Evolutionary conservation across 2,329 filamentous ascomycete genomes (phyloP).

Genomic region (Karstenula rhodostoma): DNA sequence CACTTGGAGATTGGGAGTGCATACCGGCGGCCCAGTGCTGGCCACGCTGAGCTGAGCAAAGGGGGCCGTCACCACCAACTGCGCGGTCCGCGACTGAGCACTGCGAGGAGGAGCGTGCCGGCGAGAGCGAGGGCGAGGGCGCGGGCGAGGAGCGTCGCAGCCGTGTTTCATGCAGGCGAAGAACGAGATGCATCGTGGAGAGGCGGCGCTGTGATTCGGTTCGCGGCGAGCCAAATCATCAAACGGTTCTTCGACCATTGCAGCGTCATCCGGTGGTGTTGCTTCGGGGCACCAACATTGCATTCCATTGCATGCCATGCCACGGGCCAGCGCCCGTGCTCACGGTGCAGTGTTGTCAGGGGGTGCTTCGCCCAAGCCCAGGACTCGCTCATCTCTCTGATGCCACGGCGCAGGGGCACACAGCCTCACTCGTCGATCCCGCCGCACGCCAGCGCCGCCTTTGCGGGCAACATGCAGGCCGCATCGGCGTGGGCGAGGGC

Average conservation of each 20-base stretch:
- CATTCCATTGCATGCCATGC: conserved; percentile 20
- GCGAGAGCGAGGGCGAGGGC: conserved; percentile 4
- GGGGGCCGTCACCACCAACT: conserved; percentile 23
- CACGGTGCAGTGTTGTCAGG: conserved; percentile 28
- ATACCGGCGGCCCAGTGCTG: conserved; percentile 25
- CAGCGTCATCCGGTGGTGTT: conserved; percentile 33
- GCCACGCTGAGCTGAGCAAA: conserved; percentile 20
- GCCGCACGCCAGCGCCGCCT: conserved; percentile 21
- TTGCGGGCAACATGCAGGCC: conserved; percentile 11
- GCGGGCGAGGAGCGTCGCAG: conserved; percentile 33
- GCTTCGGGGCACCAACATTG: conserved; percentile 22
- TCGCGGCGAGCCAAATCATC: conserved; percentile 45
- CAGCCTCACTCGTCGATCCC: conserved; percentile 50
- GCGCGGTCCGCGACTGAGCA: conserved; percentile 4
- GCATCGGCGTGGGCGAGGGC: background rate
- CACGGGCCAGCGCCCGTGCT: conserved; percentile 2
- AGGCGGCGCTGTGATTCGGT: conserved; percentile 37
- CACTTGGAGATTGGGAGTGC: conserved; percentile 3
- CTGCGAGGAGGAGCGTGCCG: conserved; percentile 12
- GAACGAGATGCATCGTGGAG: conserved; percentile 21
- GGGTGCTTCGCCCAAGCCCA: conserved; percentile 38
- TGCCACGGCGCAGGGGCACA: conserved; percentile 37
- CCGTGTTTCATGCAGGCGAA: conserved; percentile 44
- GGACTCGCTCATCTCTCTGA: conserved; percentile 39
- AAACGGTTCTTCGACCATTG: conserved; percentile 39